Evolutionary conservation across 2,329 filamentous ascomycete species (phyloP).

Genomic region (Clonostachys rosea): DNA sequence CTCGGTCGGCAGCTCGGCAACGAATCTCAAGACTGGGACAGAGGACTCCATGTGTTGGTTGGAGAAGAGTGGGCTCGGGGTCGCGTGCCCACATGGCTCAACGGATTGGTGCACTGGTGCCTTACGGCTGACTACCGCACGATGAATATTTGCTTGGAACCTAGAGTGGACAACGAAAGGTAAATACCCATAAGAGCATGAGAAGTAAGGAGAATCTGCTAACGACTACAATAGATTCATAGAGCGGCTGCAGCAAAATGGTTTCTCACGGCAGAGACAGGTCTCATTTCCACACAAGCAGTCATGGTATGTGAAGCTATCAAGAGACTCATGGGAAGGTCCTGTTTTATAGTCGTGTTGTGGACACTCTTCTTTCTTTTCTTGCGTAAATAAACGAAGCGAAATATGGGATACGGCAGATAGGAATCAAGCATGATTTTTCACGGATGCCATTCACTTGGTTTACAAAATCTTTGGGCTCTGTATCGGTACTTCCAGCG

Average conservation of each 20-base stretch:
- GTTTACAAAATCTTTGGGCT: too few relatives aligned
- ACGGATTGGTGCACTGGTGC: conserved; percentile 81
- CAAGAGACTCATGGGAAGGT: conserved; percentile 74
- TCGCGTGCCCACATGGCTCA: conserved; percentile 76
- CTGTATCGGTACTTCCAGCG: too few relatives aligned
- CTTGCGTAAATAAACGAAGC: too few relatives aligned
- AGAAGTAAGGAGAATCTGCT: background rate
- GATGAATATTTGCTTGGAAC: conserved; percentile 79
- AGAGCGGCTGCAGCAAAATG: conserved; percentile 64
- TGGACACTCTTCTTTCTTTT: too few relatives aligned
- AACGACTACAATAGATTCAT: conserved; percentile 19
- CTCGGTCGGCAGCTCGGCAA: conserved; percentile 66
- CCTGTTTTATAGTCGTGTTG: conserved; percentile 29
- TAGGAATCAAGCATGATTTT: too few relatives aligned
- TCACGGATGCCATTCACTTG: too few relatives aligned
- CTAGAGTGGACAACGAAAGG: conserved; percentile 86
- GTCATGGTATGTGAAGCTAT: conserved; percentile 76
- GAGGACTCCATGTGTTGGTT: conserved; percentile 83
- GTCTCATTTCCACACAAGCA: conserved; percentile 90
- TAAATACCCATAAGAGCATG: conserved; percentile 32
- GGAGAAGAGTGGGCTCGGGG: conserved; percentile 92
- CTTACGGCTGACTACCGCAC: conserved; percentile 76
- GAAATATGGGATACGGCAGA: too few relatives aligned
- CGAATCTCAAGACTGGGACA: conserved; percentile 72
- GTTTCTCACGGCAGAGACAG: conserved; percentile 85